These are phyloP conservation scores for Trichophyton rubrum DNA, from an alignment of 2,329 filamentous ascomycete species.

Conservation along the genomic window DNA sequence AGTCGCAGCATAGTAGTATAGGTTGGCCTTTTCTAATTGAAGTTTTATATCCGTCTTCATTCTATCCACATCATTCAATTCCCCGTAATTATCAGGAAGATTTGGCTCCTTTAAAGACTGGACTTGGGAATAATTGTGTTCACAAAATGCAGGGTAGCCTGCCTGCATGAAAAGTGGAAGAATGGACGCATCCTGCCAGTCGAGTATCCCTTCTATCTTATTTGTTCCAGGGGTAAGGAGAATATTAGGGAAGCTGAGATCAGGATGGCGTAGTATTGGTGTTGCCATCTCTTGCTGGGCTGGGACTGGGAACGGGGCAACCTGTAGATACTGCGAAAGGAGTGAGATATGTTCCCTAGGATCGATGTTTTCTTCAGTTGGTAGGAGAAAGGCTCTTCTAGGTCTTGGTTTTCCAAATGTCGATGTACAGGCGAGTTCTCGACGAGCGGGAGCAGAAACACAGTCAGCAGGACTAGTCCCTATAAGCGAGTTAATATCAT, in stretches of 20 bases:
- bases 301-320: neutral
- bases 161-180: slow-evolving; percentile 10
- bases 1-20: slow-evolving; percentile 11
- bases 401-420: slow-evolving; percentile 4
- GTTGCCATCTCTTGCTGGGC: neutral
- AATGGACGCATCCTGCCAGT: slow-evolving; percentile 11
- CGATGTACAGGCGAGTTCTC: slow-evolving; percentile 6
- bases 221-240: slow-evolving; percentile 7
- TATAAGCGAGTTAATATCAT: neutral
- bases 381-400: slow-evolving; percentile 10
- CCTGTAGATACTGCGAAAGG: slow-evolving; percentile 7
- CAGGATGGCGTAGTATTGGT: slow-evolving; percentile 9
- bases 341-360: slow-evolving; percentile 9
- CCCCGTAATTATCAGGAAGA: slow-evolving; percentile 5
- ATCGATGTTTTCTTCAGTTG: slow-evolving; percentile 8
- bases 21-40: slow-evolving; percentile 8
- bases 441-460: slow-evolving; percentile 7
- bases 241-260: slow-evolving; percentile 9
- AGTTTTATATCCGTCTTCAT: slow-evolving; percentile 1
- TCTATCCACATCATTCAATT: slow-evolving; percentile 2
- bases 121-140: slow-evolving; percentile 4
- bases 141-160: slow-evolving; percentile 11
- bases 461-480: slow-evolving; percentile 8
- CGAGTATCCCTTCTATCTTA: slow-evolving; percentile 10
- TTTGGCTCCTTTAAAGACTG: slow-evolving; percentile 5